A percentile compares a stretch with the other conserved stretches of the same genome.
These are phyloP conservation scores for Lactarius tabidus DNA, from an alignment of 768 basidiomycete genomes.

Conservation along the genomic window DNA sequence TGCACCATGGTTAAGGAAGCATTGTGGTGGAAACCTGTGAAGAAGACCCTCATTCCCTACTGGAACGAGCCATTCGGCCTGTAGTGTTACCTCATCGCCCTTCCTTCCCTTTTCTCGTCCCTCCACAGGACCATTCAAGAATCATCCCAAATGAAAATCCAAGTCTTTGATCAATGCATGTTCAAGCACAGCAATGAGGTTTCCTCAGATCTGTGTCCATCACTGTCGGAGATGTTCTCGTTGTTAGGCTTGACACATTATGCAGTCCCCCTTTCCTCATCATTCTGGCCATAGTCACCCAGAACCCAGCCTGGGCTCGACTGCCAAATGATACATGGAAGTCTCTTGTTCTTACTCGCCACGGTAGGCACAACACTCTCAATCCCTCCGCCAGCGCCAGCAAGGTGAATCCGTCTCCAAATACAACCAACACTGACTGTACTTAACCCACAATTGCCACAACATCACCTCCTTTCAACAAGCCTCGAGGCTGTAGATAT, in stretches of 20 bases:
- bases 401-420: constrained; percentile 22
- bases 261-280: background rate
- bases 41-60: constrained; percentile 62
- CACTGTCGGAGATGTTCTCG: constrained; percentile 39
- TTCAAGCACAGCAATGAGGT: constrained; percentile 81
- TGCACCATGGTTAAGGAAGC: too few relatives aligned
- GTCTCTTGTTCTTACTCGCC: constrained; percentile 60
- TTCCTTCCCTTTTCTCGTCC: background rate
- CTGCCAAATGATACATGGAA: constrained; percentile 77
- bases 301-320: constrained; percentile 68
- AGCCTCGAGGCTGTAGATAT: too few relatives aligned
- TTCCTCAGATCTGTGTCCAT: constrained; percentile 49
- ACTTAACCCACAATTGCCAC: too few relatives aligned
- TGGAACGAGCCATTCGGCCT: constrained; percentile 88
- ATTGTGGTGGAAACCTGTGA: too few relatives aligned
- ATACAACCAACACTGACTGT: constrained; percentile 52
- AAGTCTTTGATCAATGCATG: constrained; percentile 88
- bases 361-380: constrained; percentile 28
- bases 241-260: constrained; percentile 32
- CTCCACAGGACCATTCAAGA: constrained; percentile 58
- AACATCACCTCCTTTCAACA: too few relatives aligned
- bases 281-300: constrained; percentile 45
- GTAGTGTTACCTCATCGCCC: constrained; percentile 38
- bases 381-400: constrained; percentile 19
- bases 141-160: constrained; percentile 72